Evolutionary conservation across 192 early-diverging fungal species (phyloP).

Genomic region (Oehlia diaphana): DNA sequence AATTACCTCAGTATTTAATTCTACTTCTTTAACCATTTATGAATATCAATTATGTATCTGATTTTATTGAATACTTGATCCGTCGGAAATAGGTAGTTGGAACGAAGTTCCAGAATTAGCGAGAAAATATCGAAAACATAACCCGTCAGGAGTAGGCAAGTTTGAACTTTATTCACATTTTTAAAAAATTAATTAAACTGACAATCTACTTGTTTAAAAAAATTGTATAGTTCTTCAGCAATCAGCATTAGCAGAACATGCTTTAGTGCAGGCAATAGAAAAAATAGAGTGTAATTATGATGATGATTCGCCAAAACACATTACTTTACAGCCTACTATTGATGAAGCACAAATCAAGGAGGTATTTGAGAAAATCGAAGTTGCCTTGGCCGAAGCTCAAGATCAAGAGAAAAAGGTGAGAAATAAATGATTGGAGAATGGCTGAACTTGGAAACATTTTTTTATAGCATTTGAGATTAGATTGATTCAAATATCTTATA

Average conservation of each 20-base stretch:
- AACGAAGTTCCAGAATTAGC: conserved; percentile 48
- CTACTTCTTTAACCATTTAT: not conserved
- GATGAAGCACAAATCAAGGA: conserved; percentile 7
- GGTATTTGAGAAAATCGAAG: conserved; percentile 31
- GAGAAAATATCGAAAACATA: conserved; percentile 56
- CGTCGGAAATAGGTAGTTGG: conserved; percentile 50
- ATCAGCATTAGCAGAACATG: conserved; percentile 40
- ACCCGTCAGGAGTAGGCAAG: conserved; percentile 51
- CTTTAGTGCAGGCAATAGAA: conserved; percentile 30
- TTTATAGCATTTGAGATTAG: not conserved
- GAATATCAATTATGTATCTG: not conserved
- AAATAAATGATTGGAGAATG: not conserved
- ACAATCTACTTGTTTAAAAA: not conserved
- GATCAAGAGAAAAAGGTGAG: conserved; percentile 28
- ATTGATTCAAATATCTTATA: not conserved
- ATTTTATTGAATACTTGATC: conserved; percentile 31
- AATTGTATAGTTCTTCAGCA: conserved; percentile 39
- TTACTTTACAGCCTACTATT: conserved; percentile 28
- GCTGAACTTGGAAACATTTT: not conserved
- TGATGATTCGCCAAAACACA: conserved; percentile 32
- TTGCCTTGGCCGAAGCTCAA: not conserved
- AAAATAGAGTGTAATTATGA: conserved; percentile 7
- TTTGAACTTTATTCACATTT: not conserved
- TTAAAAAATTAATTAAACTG: not conserved
- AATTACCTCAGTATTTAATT: not conserved